Conservation (phyloP, 2,329 filamentous ascomycete species). For the Aspergillus aculeatinus region DNA sequence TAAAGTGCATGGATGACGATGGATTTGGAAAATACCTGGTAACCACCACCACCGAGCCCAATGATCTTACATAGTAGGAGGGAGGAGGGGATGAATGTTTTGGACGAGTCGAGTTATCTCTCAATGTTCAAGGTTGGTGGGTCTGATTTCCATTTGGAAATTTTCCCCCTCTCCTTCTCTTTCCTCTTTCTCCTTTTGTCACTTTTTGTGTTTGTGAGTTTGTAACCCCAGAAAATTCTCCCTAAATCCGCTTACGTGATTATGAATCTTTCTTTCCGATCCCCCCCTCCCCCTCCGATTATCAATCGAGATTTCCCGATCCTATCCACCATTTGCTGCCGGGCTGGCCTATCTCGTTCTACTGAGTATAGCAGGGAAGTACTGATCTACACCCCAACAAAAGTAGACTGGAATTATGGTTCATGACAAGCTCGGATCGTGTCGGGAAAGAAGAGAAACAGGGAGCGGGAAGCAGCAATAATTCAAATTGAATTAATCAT, state of each 20-base stretch:
- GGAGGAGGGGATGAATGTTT: neutral
- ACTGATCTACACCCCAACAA: neutral
- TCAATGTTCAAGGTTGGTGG: neutral
- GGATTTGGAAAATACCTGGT: neutral
- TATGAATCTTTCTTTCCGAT: neutral
- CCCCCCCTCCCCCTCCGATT: neutral
- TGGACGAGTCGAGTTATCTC: neutral
- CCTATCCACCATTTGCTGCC: neutral
- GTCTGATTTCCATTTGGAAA: neutral
- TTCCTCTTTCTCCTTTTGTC: neutral
- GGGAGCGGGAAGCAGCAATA: constrained; percentile 7
- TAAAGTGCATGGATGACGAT: neutral
- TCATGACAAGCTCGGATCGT: neutral
- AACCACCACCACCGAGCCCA: neutral
- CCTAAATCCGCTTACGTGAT: neutral
- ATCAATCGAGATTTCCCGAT: neutral
- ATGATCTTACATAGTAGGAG: neutral
- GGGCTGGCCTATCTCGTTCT: too few species aligned
- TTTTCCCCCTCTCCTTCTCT: neutral
- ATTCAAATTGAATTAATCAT: neutral
- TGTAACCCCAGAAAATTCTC: neutral
- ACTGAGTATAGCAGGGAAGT: neutral
- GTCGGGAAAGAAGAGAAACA: constrained; percentile 1
- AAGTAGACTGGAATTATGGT: too few species aligned
- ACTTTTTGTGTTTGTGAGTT: neutral